Base-by-base conservation (phyloP, 192 early-diverging fungal genomes). In the Rhizophagus sp. region DNA sequence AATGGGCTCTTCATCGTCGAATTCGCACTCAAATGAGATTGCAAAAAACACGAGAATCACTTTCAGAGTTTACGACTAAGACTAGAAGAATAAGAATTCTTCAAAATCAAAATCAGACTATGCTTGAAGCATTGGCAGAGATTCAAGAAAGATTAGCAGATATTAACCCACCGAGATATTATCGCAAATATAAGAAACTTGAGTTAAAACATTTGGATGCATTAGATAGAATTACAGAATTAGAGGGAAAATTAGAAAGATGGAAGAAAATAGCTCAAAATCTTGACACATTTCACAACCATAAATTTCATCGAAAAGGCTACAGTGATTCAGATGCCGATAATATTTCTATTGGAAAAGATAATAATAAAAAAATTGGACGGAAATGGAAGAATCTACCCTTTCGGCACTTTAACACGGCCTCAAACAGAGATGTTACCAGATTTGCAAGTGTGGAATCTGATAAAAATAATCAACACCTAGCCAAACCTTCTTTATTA, bases 1-100 rank as follows among this genome's bases (percentile, higher is more conserved):
- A 90, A 75, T 88, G 86, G 88, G 15, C 27, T 1, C 22, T 47
- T 41, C 62, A 25, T 13, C 77, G 57, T 24, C 77, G 78, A 9
- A 4, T 79, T 17, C 68, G 19, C 62, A 50, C 64, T 61, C 76
- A 62, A 64, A 33, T n/a, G 19, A 49, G 57, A 27, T 22, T 82
- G 11, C 62, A 27, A 5, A 17, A 72, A 71, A 61, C 65, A 34
- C 76, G 34, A 27, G 47, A 79, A 49, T 13, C 76, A 0, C 4
- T 44, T 47, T 25, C 11, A 47, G 9, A n/a, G 24, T 61, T 12
- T 39, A 36, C 12, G 33, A 80, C 22, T 22, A 71, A 72, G 62
- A 52, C 3, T 11, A 22, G 70, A 61, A 61, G 67, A 17, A 64
- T 79, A 6, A 30, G 34, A 39, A 3, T 61, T 17, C 50, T 82